These are phyloP conservation scores for Chytriomyces hyalinus DNA, from an alignment of 192 early-diverging fungal species.

Conservation along the genomic window DNA sequence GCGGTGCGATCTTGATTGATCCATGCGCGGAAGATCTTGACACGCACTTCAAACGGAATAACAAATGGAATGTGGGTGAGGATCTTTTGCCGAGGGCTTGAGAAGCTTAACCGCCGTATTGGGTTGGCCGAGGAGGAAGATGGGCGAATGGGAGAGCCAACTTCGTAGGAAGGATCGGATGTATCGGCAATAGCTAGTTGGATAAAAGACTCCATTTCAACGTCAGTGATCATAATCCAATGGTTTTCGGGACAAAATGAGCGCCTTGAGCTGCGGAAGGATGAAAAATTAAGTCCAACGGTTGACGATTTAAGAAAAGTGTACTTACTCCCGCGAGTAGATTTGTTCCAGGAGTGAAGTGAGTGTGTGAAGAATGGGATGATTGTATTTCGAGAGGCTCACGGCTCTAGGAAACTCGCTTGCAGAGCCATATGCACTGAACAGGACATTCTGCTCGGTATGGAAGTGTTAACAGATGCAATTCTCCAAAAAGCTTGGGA, in stretches of 20 bases:
- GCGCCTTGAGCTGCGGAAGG: constrained; percentile 59
- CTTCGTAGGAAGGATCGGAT: not conserved
- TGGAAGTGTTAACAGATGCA: constrained; percentile 29
- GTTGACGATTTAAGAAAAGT: not conserved
- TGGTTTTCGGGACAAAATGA: constrained; percentile 69
- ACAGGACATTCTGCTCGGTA: constrained; percentile 68
- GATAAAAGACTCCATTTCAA: constrained; percentile 67
- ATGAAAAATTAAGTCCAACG: not conserved
- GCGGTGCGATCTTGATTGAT: constrained; percentile 70
- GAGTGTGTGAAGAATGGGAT: constrained; percentile 33
- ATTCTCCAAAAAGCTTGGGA: constrained; percentile 28
- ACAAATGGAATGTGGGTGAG: constrained; percentile 89
- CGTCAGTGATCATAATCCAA: constrained; percentile 65
- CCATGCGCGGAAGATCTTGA: constrained; percentile 81
- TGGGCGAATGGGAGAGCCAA: too few relatives aligned
- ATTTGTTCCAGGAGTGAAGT: constrained; percentile 76
- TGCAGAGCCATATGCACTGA: constrained; percentile 74
- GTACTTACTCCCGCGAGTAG: constrained; percentile 72
- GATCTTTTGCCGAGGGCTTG: constrained; percentile 64
- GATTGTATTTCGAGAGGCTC: not conserved
- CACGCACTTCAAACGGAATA: constrained; percentile 87
- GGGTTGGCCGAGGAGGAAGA: not conserved
- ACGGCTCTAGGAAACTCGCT: constrained; percentile 1
- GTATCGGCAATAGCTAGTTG: constrained; percentile 57
- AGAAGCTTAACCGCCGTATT: not conserved